Evolutionary conservation across 495 filamentous ascomycete genomes (phyloP).

Genomic region (Evernia prunastri): DNA sequence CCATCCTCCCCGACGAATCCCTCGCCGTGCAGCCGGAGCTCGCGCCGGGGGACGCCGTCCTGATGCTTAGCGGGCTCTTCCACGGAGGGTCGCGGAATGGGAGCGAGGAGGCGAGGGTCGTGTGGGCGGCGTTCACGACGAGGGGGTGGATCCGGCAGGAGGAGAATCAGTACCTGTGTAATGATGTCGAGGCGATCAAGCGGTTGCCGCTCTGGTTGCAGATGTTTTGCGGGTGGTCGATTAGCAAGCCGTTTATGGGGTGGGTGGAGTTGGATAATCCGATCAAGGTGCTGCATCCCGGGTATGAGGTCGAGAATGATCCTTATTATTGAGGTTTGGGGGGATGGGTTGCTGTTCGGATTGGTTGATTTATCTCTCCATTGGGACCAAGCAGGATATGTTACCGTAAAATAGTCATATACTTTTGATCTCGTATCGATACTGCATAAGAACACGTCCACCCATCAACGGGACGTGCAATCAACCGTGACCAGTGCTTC

Average conservation of each 20-base stretch:
- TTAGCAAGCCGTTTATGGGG: background rate
- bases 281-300: background rate
- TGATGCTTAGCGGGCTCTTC: conserved; percentile 36
- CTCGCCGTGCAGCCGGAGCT: conserved; percentile 30
- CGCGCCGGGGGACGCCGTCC: conserved; percentile 35
- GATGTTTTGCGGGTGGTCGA: background rate
- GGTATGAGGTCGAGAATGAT: too few relatives aligned
- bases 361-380: too few relatives aligned
- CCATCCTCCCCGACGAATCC: background rate
- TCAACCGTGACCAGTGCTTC: too few relatives aligned
- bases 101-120: conserved; percentile 13
- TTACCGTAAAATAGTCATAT: too few relatives aligned
- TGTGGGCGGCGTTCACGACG: conserved; percentile 4
- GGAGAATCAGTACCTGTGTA: conserved; percentile 17
- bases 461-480: too few relatives aligned
- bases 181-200: background rate
- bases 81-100: conserved; percentile 36
- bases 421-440: too few relatives aligned
- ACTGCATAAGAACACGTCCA: too few relatives aligned
- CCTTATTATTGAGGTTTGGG: too few relatives aligned
- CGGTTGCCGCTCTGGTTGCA: background rate
- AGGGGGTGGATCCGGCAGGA: conserved; percentile 15
- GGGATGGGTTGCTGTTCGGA: too few relatives aligned
- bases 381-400: too few relatives aligned
- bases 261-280: background rate